Evolutionary conservation across 208 protist genomes (phyloP), one percentile per base, ranked within the genome.

Genomic region (Herpetomonas tarakana): DNA sequence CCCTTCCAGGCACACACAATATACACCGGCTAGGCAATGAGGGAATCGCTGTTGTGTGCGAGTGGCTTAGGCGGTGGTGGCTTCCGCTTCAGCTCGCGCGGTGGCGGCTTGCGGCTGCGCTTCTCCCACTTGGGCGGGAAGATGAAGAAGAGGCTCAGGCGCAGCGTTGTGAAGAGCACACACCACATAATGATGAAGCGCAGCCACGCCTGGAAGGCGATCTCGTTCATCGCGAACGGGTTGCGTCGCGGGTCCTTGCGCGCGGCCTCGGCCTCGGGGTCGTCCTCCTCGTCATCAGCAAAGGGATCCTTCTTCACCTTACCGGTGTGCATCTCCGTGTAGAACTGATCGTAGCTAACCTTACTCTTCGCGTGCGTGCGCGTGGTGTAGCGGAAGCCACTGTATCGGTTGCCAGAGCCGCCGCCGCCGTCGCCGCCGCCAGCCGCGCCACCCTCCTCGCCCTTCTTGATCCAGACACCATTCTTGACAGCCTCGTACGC

Each of bases 401-500:
- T 91, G 80, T 93, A 96, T 21, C 85, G 75, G 64, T 88, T 93
- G 26, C 39, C 71, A 46, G 67, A 66, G 45, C 74, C 65, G n/a
- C 66, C 61, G 24, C 73, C 85, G 27, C 71, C 83, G 47, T 54
- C 68, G 7, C 51, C 68, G 19, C 57, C 62, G 65, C 68, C 69
- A 1, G 19, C 59, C 49, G 55, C 66, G 51, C 65, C 62, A 30
- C 62, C 73, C 12, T 71, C 76, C 38, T 60, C 65, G 38, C 76
- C 63, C 54, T 80, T 81, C n/a, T 66, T 69, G 38, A 96, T 86
- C 78, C 83, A 96, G 38, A 96, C 76, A 38, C 90, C 90, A 41
- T 59, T 75, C 78, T 95, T 92, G 2, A 97, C 68, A 58, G 93
- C 76, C 41, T 94, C 91, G 72, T 94, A 97, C n/a, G 91, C 91